Evolutionary conservation across 805 yeast species (phyloP).

Genomic region (Monosporozyma solicola): DNA sequence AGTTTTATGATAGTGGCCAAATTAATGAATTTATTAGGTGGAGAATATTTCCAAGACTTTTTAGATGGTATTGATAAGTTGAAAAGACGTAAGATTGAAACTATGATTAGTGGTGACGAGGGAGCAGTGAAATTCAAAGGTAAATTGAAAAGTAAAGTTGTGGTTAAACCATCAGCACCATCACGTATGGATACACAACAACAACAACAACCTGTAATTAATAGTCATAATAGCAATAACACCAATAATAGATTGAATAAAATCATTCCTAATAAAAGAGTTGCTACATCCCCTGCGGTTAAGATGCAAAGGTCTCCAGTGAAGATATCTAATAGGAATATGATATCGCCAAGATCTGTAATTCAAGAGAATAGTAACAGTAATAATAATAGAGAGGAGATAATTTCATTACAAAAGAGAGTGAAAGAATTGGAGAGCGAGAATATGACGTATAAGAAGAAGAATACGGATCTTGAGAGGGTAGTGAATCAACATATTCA

Average conservation of each 20-base stretch:
- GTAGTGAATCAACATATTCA: background rate
- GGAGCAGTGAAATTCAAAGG: background rate
- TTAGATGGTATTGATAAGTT: conserved; percentile 70
- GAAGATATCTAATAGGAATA: background rate
- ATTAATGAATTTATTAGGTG: conserved; percentile 74
- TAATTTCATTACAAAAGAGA: background rate
- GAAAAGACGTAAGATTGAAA: conserved; percentile 59
- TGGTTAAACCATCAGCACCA: conserved; percentile 39
- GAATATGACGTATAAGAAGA: conserved; percentile 8
- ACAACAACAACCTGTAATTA: background rate
- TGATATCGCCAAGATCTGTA: background rate
- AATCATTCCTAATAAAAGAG: conserved; percentile 55
- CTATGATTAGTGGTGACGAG: conserved; percentile 37
- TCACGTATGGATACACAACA: background rate
- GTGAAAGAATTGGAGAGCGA: background rate
- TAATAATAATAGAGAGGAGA: background rate
- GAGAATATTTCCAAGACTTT: conserved; percentile 48
- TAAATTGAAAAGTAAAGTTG: conserved; percentile 17
- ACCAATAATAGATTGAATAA: background rate
- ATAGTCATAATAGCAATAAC: background rate
- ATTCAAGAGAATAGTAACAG: background rate
- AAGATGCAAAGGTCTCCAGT: background rate
- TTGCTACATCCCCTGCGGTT: conserved; percentile 57
- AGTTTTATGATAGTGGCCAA: conserved; percentile 75
- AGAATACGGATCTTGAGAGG: conserved; percentile 7